Evolutionary conservation across 2,329 filamentous ascomycete species (phyloP), one percentile per base, ranked within the genome.

Genomic region (Metarhizium anisopliae): DNA sequence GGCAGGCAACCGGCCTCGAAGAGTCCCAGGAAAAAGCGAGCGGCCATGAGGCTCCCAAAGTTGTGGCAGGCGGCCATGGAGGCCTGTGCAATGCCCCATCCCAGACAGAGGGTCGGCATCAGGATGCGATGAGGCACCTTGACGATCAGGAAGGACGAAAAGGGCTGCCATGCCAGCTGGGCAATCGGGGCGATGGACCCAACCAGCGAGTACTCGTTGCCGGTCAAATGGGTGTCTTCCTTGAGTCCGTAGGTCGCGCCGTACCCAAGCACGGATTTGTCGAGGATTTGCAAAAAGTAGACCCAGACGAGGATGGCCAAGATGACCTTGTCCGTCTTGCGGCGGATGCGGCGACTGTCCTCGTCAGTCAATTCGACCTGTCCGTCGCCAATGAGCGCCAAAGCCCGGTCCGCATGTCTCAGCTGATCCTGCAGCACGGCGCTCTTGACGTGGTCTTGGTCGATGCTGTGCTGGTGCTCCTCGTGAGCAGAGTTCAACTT

Each of bases 291-390:
- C 13, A 83, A 70, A 62, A 82, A 82, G 64, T 82, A 82, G n/a
- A 81, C 77, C 79, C 79, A 82, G 51, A 79, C 64, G 1, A 82
- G 72, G 51, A 82, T 75, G 3, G 65, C 62, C 1, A 87, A 72
- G 55, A 87, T 82, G 32, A 75, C 74, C 51, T 73, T 75, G 63
- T 87, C 84, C 1, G 82, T 86, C 67, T 85, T 85, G 47, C 74
- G 75, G 30, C 78, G 74, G 58, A 86, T 85, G 10, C 77, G 76
- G 3, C 58, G 56, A 29, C 57, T 63, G 47, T 64, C 62, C 13
- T 61, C 58, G 16, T 63, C 62, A 10, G 59, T 59, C 18, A 64
- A 55, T 25, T 52, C 38, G 29, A 60, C 54, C 30, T 54, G 52
- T 4, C 35, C 51, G 16, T 49, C 14, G 25, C 51, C 53, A 29